A percentile compares a stretch with the other conserved stretches of the same genome.
Conservation (phyloP, 1,284 basidiomycete species). For the Stygiomarasmius scandens region DNA sequence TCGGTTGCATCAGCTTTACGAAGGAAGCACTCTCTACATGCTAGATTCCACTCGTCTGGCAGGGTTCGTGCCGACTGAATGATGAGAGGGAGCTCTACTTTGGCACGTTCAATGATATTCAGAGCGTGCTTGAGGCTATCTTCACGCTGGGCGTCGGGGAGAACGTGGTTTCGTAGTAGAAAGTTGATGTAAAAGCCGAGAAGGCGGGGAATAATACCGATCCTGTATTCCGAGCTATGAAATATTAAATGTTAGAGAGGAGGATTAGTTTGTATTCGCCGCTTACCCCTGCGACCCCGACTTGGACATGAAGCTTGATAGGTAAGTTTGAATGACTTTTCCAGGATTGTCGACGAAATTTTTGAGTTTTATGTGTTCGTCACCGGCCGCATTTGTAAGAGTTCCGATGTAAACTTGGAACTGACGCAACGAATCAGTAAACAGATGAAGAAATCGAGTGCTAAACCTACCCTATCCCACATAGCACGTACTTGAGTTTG, state of each 20-base stretch:
- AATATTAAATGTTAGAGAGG: neutral
- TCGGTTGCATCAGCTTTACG: neutral
- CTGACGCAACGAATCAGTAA: slow-evolving; percentile 33
- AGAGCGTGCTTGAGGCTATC: slow-evolving; percentile 3
- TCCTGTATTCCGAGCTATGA: slow-evolving; percentile 46
- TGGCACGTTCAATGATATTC: slow-evolving; percentile 11
- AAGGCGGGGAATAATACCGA: slow-evolving; percentile 54
- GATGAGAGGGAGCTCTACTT: slow-evolving; percentile 8
- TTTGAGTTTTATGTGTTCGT: slow-evolving; percentile 47
- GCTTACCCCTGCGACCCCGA: slow-evolving; percentile 66
- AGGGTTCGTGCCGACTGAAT: neutral
- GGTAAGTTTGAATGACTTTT: slow-evolving; percentile 52
- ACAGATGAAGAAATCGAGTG: neutral
- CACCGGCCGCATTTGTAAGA: slow-evolving; percentile 36
- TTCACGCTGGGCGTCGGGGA: slow-evolving; percentile 39
- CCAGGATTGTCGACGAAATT: slow-evolving; percentile 64
- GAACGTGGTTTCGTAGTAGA: slow-evolving; percentile 57
- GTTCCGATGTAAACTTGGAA: slow-evolving; percentile 61
- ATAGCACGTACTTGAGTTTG: slow-evolving; percentile 45
- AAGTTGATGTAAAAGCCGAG: slow-evolving; percentile 65
- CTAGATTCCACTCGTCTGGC: slow-evolving; percentile 15
- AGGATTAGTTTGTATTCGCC: neutral
- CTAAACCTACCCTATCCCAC: slow-evolving; percentile 61
- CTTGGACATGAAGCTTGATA: slow-evolving; percentile 65
- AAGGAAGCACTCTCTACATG: slow-evolving; percentile 11